Percentiles rank a stretch among this genome's conserved stretches.
Conservation (phyloP, 129 eudicot species). For the Artemisia annua region DNA sequence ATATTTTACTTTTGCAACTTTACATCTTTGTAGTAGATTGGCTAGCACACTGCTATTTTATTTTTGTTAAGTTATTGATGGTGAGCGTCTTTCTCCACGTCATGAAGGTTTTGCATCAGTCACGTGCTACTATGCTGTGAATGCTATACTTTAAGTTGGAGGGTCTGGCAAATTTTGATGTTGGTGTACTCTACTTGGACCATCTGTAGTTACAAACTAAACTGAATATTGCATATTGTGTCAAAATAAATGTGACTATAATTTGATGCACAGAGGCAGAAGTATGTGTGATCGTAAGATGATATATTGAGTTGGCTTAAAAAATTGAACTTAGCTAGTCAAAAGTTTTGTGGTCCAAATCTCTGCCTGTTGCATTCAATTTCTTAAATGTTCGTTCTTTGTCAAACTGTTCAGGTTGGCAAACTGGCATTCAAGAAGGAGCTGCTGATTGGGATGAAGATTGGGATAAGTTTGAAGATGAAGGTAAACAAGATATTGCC, state of each 20-base stretch:
- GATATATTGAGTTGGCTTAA: neutral
- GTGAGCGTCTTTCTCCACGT: neutral
- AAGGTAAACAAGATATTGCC: constrained; percentile 45
- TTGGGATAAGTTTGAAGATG: constrained; percentile 93
- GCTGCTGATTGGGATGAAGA: constrained; percentile 93
- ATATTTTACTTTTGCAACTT: neutral
- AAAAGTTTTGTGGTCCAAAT: neutral
- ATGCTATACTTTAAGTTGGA: constrained; percentile 1
- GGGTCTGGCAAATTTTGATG: neutral
- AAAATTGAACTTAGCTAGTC: neutral
- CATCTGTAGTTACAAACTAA: too few relatives aligned
- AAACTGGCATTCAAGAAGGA: constrained; percentile 72
- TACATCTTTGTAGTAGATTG: neutral
- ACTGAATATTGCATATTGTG: neutral
- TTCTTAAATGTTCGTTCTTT: neutral
- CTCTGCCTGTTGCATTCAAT: neutral
- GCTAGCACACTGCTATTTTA: constrained; percentile 1
- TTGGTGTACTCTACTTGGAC: too few relatives aligned
- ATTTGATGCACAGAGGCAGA: constrained; percentile 3
- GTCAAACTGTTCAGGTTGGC: constrained; percentile 64
- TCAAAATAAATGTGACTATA: neutral
- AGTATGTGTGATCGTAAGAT: neutral
- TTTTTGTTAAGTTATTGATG: neutral
- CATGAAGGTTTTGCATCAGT: constrained; percentile 9
- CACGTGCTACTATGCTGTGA: neutral